Base-by-base conservation (phyloP, 2,329 filamentous ascomycete species). In the Podosphaera aphanis region DNA sequence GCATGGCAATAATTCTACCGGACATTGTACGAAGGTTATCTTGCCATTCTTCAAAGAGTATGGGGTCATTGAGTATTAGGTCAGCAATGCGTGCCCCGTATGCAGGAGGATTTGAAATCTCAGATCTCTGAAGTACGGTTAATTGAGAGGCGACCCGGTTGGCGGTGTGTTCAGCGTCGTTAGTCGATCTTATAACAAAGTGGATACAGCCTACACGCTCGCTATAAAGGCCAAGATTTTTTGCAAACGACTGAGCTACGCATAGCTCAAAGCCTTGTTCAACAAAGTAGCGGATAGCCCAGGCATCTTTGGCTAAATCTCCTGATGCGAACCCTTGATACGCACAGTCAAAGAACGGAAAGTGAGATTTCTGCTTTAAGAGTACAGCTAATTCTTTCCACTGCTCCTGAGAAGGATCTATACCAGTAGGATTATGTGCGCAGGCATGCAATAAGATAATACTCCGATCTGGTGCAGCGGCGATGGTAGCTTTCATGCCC, bases 281-380 rank as follows among this genome's bases (percentile, higher is more conserved):
- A 57, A 93, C 69, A 59, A 98, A 98, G 70, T 93, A 83, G 54
- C 84, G 81, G 55, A 98, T 79, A n/a, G 90, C 83, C 68, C 79
- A 85, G 52, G 83, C 83, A 61, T 98, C 90, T 49, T 77, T 74
- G 55, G 72, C 69, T 18, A 95, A 73, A 61, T 92, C 78, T 48
- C 90, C 90, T 0, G 90, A 93, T 2, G 90, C 90, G 61, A 98
- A 98, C 47, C 90, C 88, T 65, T 95, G 90, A 69, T 98, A 98
- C 47, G 90, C 90, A 52, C 76, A 83, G 69, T 98, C 90, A 65
- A 98, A 95, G 74, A 98, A 95, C 57, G 90, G 88, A 67, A 98
- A 93, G 63, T 92, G 88, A 51, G 74, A 74, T 65, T 80, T 84
- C 57, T 74, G 63, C 56, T 73, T 73, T 63, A 95, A 77, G 39